Evolutionary conservation across 768 basidiomycete species (phyloP).

Genomic region (Pleurotus tuoliensis): DNA sequence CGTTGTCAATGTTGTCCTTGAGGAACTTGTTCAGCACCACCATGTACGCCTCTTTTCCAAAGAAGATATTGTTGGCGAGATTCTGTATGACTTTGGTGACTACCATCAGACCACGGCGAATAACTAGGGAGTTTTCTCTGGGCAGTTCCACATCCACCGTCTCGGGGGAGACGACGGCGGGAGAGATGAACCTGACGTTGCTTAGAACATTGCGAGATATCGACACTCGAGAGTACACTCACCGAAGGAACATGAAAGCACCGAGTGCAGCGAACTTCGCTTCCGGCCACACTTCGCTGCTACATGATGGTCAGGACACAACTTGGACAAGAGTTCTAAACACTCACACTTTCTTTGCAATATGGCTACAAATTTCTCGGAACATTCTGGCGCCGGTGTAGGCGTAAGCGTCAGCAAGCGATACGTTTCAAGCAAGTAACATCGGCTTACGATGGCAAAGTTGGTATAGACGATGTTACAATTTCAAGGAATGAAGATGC

Average conservation of each 20-base stretch:
- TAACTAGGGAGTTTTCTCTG: slow-evolving; percentile 43
- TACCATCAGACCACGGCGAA: slow-evolving; percentile 77
- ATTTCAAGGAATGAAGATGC: slow-evolving; percentile 74
- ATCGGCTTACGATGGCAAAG: slow-evolving; percentile 66
- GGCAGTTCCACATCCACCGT: slow-evolving; percentile 80
- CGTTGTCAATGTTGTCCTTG: slow-evolving; percentile 60
- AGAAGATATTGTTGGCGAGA: slow-evolving; percentile 90
- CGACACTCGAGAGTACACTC: slow-evolving; percentile 1
- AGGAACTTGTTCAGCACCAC: slow-evolving; percentile 74
- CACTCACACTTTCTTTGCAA: slow-evolving; percentile 72
- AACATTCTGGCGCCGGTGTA: slow-evolving; percentile 55
- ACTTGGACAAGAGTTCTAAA: not conserved
- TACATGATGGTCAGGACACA: slow-evolving; percentile 14
- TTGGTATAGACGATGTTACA: slow-evolving; percentile 64
- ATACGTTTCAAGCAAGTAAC: not conserved
- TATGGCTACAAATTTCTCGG: slow-evolving; percentile 82
- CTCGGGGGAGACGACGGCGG: slow-evolving; percentile 85
- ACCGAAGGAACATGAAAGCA: slow-evolving; percentile 90
- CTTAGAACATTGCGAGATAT: not conserved
- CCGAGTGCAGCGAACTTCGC: slow-evolving; percentile 80
- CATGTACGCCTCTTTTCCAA: slow-evolving; percentile 90
- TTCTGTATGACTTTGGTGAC: slow-evolving; percentile 93
- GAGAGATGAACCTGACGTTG: slow-evolving; percentile 74
- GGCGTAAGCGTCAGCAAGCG: not conserved
- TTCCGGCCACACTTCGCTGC: slow-evolving; percentile 70